Percentiles rank a stretch among this genome's conserved stretches.
Evolutionary conservation across 202 grass and related monocot species (phyloP).

Genomic region (Tripidium arundinaceum): DNA sequence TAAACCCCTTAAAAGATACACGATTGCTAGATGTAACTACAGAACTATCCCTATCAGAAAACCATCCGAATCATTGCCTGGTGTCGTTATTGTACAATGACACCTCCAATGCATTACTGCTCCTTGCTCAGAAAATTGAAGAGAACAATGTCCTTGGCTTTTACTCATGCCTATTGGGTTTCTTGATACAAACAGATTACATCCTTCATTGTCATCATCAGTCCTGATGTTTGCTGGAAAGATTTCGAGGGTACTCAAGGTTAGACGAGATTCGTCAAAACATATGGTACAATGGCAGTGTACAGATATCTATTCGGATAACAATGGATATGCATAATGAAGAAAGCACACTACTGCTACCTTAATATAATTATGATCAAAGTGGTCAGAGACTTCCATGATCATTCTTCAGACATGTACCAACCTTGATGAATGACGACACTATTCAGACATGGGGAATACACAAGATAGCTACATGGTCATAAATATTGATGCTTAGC

Average conservation of each 20-base stretch:
- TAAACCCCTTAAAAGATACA: background rate
- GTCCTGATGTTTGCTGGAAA: background rate
- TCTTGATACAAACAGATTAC: background rate
- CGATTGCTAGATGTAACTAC: background rate
- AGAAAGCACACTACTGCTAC: conserved; percentile 7
- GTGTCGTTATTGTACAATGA: background rate
- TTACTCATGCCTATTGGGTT: background rate
- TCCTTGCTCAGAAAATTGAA: background rate
- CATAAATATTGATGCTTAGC: background rate
- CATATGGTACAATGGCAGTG: background rate
- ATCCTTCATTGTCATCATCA: background rate
- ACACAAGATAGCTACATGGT: background rate
- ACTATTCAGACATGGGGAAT: background rate
- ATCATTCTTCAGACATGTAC: background rate
- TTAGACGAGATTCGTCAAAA: conserved; percentile 12
- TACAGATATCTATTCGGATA: background rate
- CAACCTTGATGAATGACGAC: background rate
- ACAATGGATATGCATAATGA: background rate
- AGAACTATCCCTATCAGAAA: background rate
- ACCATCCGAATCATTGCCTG: background rate
- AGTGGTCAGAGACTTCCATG: background rate
- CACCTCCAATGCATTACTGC: background rate
- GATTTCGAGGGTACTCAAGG: background rate
- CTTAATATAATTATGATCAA: background rate
- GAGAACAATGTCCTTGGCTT: background rate